Percentiles rank a stretch among this genome's conserved stretches.
Evolutionary conservation across 805 yeast species (phyloP).

Genomic region (Metschnikowia shivogae): DNA sequence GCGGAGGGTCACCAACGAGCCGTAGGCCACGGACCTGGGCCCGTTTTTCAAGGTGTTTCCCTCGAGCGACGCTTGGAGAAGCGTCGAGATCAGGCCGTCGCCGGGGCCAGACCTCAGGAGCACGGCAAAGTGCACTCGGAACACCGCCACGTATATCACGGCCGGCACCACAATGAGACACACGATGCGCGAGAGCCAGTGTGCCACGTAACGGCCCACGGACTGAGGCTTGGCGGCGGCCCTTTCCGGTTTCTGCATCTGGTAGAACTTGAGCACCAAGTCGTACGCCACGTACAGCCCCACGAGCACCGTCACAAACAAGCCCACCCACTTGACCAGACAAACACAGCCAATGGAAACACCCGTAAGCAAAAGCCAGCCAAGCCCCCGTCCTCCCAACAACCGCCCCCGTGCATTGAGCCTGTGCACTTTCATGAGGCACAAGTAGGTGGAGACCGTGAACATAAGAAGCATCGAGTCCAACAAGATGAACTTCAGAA

Average conservation of each 20-base stretch:
- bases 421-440: slow-evolving; percentile 45
- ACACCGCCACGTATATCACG: slow-evolving; percentile 62
- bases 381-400: slow-evolving; percentile 39
- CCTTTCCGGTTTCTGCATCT: slow-evolving; percentile 14
- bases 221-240: neutral
- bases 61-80: slow-evolving; percentile 81
- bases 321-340: slow-evolving; percentile 83
- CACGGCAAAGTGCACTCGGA: slow-evolving; percentile 75
- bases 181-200: slow-evolving; percentile 69
- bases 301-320: slow-evolving; percentile 57
- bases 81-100: slow-evolving; percentile 83
- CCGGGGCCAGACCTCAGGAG: slow-evolving; percentile 86
- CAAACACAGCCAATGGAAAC: slow-evolving; percentile 76
- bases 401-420: slow-evolving; percentile 37
- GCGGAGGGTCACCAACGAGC: slow-evolving; percentile 61
- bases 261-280: slow-evolving; percentile 43
- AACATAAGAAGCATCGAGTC: slow-evolving; percentile 76
- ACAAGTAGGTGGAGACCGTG: slow-evolving; percentile 47
- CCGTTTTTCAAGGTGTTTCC: slow-evolving; percentile 63
- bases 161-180: slow-evolving; percentile 71
- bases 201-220: slow-evolving; percentile 40
- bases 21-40: slow-evolving; percentile 61
- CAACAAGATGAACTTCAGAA: slow-evolving; percentile 69
- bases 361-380: slow-evolving; percentile 62
- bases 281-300: slow-evolving; percentile 59